These are phyloP conservation scores for Paraphaeosphaeria sporulosa DNA, from an alignment of 2,329 filamentous ascomycete species.

Conservation along the genomic window DNA sequence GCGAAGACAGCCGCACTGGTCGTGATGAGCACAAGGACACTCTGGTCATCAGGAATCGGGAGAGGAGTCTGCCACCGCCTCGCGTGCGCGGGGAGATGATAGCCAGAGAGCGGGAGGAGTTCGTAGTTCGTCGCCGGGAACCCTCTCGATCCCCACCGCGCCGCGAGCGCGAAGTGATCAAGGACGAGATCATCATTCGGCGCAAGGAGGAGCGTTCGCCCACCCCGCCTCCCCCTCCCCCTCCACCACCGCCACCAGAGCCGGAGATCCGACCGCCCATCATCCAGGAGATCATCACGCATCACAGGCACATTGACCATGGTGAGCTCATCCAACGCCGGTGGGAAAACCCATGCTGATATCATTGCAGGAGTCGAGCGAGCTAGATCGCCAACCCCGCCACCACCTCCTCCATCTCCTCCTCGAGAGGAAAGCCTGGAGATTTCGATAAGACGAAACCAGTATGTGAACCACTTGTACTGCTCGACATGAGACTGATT, in stretches of 20 bases:
- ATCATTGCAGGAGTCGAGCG: constrained; percentile 52
- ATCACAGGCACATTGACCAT: constrained; percentile 87
- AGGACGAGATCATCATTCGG: constrained; percentile 54
- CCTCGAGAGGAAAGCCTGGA: constrained; percentile 62
- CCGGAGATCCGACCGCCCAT: constrained; percentile 80
- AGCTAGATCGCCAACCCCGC: constrained; percentile 56
- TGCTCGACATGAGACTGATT: constrained; percentile 19
- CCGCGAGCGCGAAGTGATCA: constrained; percentile 46
- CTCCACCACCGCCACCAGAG: constrained; percentile 61
- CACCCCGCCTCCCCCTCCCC: constrained; percentile 59
- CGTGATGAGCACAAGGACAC: constrained; percentile 46
- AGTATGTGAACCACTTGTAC: constrained; percentile 47
- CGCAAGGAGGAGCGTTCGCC: constrained; percentile 56
- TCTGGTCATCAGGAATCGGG: constrained; percentile 43
- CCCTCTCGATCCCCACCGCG: constrained; percentile 45
- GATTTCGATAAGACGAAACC: constrained; percentile 62
- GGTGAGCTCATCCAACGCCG: constrained; percentile 60
- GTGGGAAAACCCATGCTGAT: constrained; percentile 12
- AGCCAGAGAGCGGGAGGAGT: constrained; percentile 52
- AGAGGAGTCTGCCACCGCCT: constrained; percentile 47
- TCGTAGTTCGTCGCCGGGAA: constrained; percentile 49
- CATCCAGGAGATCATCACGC: constrained; percentile 87
- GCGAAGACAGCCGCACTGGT: constrained; percentile 51
- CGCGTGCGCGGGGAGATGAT: constrained; percentile 45
- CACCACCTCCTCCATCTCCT: constrained; percentile 58